phyloP scores from a whole-genome alignment of 805 yeast genomes.

The Hanseniaspora guilliermondii region DNA sequence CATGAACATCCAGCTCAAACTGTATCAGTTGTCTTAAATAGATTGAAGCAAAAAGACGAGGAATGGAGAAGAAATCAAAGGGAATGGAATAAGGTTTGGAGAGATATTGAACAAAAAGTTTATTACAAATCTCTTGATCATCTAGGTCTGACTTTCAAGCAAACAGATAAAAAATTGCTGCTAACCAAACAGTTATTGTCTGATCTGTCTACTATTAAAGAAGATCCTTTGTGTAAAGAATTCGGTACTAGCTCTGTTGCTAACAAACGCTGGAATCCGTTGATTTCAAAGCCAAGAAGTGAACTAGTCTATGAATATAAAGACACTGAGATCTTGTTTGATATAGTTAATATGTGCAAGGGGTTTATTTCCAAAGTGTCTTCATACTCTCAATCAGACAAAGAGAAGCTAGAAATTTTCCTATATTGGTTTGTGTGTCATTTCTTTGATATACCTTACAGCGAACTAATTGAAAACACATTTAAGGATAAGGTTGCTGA shows the following conservation, averaged over 20 bases:
- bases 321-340: conserved; percentile 60
- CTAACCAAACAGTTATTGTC: conserved; percentile 83
- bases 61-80: conserved; percentile 98
- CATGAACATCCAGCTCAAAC: conserved; percentile 93
- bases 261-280: conserved; percentile 71
- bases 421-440: conserved; percentile 56
- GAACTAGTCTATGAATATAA: conserved; percentile 50
- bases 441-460: conserved; percentile 53
- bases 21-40: conserved; percentile 79
- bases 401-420: conserved; percentile 62
- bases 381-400: conserved; percentile 66
- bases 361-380: conserved; percentile 57
- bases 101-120: conserved; percentile 92
- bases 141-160: conserved; percentile 89
- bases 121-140: conserved; percentile 90
- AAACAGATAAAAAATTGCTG: conserved; percentile 82
- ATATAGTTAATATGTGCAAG: conserved; percentile 55
- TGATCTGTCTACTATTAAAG: conserved; percentile 83
- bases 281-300: conserved; percentile 75
- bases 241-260: background rate
- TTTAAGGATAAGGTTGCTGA: background rate
- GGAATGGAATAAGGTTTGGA: conserved; percentile 98
- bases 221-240: conserved; percentile 34
- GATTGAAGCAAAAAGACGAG: conserved; percentile 94
- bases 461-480: conserved; percentile 18